A percentile compares a stretch with the other conserved stretches of the same genome.
Conservation (phyloP, 192 early-diverging fungal species). For the Coemansia sp. region DNA sequence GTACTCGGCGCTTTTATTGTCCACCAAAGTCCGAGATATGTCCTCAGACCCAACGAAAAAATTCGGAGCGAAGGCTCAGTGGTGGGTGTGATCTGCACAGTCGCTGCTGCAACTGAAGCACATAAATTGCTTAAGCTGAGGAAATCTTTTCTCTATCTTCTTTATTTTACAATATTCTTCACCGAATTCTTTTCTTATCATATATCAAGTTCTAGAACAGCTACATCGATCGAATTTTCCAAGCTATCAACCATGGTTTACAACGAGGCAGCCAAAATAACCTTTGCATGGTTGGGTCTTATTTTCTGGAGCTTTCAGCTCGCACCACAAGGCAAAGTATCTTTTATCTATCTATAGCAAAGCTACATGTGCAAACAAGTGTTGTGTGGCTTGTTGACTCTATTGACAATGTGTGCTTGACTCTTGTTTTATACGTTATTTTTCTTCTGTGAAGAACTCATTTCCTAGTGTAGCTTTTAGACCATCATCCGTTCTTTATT, state of each 20-base stretch:
- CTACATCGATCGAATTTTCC: background rate
- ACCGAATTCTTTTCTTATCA: constrained; percentile 2
- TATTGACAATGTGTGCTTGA: background rate
- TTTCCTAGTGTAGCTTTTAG: constrained; percentile 7
- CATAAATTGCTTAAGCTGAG: background rate
- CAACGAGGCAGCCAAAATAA: constrained; percentile 39
- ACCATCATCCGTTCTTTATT: constrained; percentile 3
- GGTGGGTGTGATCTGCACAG: background rate
- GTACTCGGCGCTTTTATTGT: too few relatives aligned
- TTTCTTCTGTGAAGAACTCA: constrained; percentile 15
- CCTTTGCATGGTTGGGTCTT: constrained; percentile 51
- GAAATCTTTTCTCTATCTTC: background rate
- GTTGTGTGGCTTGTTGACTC: background rate
- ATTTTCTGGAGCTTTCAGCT: constrained; percentile 55
- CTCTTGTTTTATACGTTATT: too few relatives aligned
- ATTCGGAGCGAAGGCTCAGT: background rate
- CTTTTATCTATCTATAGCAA: background rate
- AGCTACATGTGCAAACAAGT: too few relatives aligned
- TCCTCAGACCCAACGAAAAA: too few relatives aligned
- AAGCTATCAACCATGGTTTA: constrained; percentile 29
- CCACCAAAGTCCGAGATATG: too few relatives aligned
- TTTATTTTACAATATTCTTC: background rate
- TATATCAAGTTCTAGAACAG: background rate
- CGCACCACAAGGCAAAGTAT: constrained; percentile 55
- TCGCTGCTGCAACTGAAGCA: background rate